phyloP scores from a whole-genome alignment of 2,329 filamentous ascomycete genomes.

The Dendrostoma leiphaemia region DNA sequence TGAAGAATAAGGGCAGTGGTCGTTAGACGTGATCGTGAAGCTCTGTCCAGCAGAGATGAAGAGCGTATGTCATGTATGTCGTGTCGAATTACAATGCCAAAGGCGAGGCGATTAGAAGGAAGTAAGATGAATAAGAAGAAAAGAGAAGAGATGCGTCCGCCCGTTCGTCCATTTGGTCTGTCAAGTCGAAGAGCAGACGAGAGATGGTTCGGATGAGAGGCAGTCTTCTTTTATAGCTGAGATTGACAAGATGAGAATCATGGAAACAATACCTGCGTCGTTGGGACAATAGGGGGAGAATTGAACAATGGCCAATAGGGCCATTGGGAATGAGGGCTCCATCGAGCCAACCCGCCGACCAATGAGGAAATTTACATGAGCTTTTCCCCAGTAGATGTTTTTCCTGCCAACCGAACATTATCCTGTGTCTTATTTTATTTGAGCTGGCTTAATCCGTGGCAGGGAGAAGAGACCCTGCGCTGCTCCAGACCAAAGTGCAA shows the following conservation, averaged over 20 bases:
- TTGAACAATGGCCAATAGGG: too few relatives aligned
- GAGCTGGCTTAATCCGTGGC: neutral
- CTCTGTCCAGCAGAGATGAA: conserved; percentile 9
- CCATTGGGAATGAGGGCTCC: too few relatives aligned
- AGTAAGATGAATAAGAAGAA: neutral
- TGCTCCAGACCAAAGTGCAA: neutral
- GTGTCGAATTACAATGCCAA: neutral
- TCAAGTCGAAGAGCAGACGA: neutral
- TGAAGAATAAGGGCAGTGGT: neutral
- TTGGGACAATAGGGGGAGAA: too few relatives aligned
- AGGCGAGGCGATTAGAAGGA: neutral
- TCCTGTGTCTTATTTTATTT: too few relatives aligned
- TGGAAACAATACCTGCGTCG: too few relatives aligned
- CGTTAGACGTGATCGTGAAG: too few relatives aligned
- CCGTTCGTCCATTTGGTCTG: too few relatives aligned
- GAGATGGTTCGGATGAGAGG: neutral
- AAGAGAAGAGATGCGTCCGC: too few relatives aligned
- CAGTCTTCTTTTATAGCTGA: neutral
- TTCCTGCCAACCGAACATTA: too few relatives aligned
- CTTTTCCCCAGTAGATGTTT: too few relatives aligned
- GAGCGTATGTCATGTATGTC: neutral
- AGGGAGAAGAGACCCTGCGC: neutral
- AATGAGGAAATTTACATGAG: too few relatives aligned
- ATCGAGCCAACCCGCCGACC: too few relatives aligned
- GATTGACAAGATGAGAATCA: neutral